Base-by-base conservation (phyloP, 352 stramenopile genomes). In the Pythium chondricola region DNA sequence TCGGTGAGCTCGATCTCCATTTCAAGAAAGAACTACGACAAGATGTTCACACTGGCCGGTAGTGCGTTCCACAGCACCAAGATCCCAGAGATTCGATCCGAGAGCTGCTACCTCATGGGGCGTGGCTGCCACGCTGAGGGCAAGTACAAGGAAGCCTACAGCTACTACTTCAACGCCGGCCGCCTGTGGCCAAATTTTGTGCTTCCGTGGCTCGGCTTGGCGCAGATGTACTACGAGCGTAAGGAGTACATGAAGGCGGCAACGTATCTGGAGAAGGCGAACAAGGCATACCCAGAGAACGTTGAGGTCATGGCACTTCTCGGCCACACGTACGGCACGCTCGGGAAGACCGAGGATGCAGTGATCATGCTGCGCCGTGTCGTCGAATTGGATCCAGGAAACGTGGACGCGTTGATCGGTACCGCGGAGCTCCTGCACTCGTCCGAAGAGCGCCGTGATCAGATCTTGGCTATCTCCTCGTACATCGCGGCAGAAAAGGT, bases 41-140 rank as follows among this genome's bases (percentile, higher is more conserved):
- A 95, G 51, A 95, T 95, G 83, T 91, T 93, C 30, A 90, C 78
- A 10, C 77, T 95, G 7, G 83, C 83, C 2, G 81, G 82, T 6
- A 95, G 87, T 43, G 83, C 83, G 24, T 95, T 93, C 61, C 83
- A 95, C 65, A 90, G 74, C 49, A 95, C 83, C 1, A 89, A 93
- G 61, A 89, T 92, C 14, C 61, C 82, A 7, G 77, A 91, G 48
- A 97, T 98, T 25, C 91, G 96, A 43, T 97, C 93, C 10, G 95
- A 98, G 67, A 98, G 91, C 54, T 96, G 96, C 43, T 98, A 97
- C 63, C 82, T 98, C 27, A 93, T 98, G 69, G 95, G 89, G 10
- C 86, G 95, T 44, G 94, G 96, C n/a, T 93, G 93, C 47, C 95
- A 98, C 60, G 88, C 93, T 27, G 77, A 79, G 48, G 85, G 85